A percentile compares a stretch with the other conserved stretches of the same genome.
Evolutionary conservation across 2,329 filamentous ascomycete species (phyloP).

Genomic region (Penicillium glabrum): DNA sequence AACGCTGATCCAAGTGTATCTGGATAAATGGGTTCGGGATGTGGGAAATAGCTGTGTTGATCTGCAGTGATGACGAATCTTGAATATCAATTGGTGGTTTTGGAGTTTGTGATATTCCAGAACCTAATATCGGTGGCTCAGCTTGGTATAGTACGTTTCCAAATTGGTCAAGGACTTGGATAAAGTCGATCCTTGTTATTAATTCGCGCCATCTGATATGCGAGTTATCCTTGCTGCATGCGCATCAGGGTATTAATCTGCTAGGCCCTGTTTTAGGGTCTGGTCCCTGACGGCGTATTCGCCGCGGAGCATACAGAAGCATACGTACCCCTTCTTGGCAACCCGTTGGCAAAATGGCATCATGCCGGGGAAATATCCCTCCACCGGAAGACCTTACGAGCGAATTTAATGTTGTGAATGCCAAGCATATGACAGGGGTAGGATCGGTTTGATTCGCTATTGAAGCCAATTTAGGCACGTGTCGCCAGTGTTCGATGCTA

Average conservation of each 20-base stretch:
- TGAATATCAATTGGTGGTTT: not conserved
- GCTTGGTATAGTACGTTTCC: not conserved
- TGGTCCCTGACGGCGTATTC: not conserved
- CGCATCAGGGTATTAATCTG: not conserved
- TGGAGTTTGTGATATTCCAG: not conserved
- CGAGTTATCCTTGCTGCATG: not conserved
- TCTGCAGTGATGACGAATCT: conserved; percentile 13
- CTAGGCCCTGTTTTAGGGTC: not conserved
- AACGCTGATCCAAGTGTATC: not conserved
- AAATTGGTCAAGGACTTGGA: not conserved
- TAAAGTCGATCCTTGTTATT: not conserved
- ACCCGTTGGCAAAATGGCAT: not conserved
- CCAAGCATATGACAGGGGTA: not conserved
- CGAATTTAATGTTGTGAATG: not conserved
- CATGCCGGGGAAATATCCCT: not conserved
- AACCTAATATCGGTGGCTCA: not conserved
- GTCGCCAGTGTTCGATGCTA: not conserved
- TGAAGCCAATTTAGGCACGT: not conserved
- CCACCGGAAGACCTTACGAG: not conserved
- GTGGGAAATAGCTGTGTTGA: not conserved
- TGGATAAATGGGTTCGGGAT: not conserved
- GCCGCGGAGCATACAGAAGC: not conserved
- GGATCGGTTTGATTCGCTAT: not conserved
- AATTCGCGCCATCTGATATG: not conserved
- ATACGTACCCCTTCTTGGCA: not conserved